These are phyloP conservation scores for Marasmius tenuissimus DNA, from an alignment of 1,284 basidiomycete species.

Conservation along the genomic window DNA sequence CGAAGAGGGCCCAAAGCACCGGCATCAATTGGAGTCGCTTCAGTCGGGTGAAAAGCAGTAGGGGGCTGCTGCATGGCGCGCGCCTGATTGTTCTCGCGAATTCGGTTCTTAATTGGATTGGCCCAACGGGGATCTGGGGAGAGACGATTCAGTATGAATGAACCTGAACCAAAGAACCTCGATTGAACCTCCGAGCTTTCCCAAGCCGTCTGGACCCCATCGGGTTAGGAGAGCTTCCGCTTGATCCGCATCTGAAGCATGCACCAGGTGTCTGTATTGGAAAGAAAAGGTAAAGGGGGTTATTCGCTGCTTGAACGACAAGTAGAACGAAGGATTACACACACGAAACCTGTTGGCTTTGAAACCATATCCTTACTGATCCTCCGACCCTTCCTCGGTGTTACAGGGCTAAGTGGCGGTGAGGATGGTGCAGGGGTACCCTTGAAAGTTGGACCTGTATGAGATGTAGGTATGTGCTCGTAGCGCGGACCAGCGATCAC, in stretches of 20 bases:
- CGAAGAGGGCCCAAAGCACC: slow-evolving; percentile 56
- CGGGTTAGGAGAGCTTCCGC: slow-evolving; percentile 85
- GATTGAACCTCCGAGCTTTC: slow-evolving; percentile 83
- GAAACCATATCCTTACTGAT: slow-evolving; percentile 89
- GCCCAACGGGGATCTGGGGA: slow-evolving; percentile 86
- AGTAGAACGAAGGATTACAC: slow-evolving; percentile 34
- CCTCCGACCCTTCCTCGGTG: slow-evolving; percentile 56
- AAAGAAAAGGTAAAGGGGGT: slow-evolving; percentile 22
- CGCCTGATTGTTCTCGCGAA: slow-evolving; percentile 75
- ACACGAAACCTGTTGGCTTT: slow-evolving; percentile 83
- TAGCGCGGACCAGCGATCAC: slow-evolving; percentile 62
- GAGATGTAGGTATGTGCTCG: slow-evolving; percentile 43
- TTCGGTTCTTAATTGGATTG: slow-evolving; percentile 82
- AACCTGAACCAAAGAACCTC: slow-evolving; percentile 23
- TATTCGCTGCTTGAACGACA: slow-evolving; percentile 10
- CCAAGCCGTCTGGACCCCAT: slow-evolving; percentile 90
- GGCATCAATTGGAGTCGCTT: slow-evolving; percentile 37
- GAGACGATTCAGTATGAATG: slow-evolving; percentile 12
- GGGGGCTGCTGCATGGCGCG: slow-evolving; percentile 83
- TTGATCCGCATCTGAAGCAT: slow-evolving; percentile 92
- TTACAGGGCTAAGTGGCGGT: slow-evolving; percentile 28
- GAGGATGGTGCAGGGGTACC: slow-evolving; percentile 21
- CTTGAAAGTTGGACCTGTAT: slow-evolving; percentile 20
- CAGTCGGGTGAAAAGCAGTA: slow-evolving; percentile 61
- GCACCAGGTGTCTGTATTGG: slow-evolving; percentile 79